Conservation (phyloP, 1,139 yeast species). For the Hemisphaericaspora subhashii region DNA sequence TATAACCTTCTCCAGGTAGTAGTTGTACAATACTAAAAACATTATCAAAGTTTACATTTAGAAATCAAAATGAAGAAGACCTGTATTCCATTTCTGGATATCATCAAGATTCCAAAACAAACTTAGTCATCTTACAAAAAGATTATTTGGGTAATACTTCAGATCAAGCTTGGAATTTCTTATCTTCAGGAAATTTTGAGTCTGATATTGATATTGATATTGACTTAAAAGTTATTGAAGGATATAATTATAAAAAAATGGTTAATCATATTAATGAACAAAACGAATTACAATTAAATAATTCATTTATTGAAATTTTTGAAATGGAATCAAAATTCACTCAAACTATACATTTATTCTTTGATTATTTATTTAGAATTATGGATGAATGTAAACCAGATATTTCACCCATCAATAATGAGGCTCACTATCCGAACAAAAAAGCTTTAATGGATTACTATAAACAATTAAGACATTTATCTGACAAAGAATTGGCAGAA, state of each 20-base stretch:
- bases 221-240: constrained; percentile 19
- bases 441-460: constrained; percentile 20
- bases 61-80: constrained; percentile 6
- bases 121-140: constrained; percentile 19
- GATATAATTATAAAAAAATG: constrained; percentile 22
- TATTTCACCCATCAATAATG: constrained; percentile 24
- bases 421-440: constrained; percentile 27
- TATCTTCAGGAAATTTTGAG: constrained; percentile 4
- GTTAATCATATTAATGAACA: constrained; percentile 8
- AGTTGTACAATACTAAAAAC: neutral
- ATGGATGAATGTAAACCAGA: constrained; percentile 25
- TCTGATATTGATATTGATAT: constrained; percentile 15
- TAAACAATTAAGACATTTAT: constrained; percentile 16
- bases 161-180: constrained; percentile 18
- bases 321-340: constrained; percentile 21
- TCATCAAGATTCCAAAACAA: constrained; percentile 17
- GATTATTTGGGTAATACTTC: constrained; percentile 11
- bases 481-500: constrained; percentile 8
- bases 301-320: constrained; percentile 15
- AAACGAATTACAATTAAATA: constrained; percentile 10
- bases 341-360: constrained; percentile 18
- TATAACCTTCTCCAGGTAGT: neutral
- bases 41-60: neutral
- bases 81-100: constrained; percentile 17
- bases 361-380: constrained; percentile 18